phyloP scores from a whole-genome alignment of 306 rosid genomes.

The Purshia tridentata region DNA sequence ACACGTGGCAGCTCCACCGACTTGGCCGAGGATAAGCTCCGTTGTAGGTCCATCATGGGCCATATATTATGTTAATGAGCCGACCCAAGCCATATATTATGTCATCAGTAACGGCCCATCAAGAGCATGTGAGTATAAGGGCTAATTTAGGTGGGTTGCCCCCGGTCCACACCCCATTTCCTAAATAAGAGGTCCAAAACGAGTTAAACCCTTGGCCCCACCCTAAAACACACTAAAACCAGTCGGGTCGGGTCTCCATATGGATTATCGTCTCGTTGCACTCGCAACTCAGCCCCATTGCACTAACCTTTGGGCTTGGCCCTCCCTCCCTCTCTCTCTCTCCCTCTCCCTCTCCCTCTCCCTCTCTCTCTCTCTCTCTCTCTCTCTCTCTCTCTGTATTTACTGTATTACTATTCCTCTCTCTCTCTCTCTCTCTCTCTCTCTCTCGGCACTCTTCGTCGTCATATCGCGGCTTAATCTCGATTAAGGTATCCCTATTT shows the following conservation, averaged over 20 bases:
- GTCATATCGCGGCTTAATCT: not conserved
- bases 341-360: too few relatives aligned
- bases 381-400: not conserved
- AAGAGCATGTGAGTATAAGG: not conserved
- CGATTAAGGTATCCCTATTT: not conserved
- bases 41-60: too few relatives aligned
- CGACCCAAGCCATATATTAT: too few relatives aligned
- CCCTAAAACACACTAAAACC: not conserved
- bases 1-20: too few relatives aligned
- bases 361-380: not conserved
- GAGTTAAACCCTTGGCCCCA: not conserved
- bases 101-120: too few relatives aligned
- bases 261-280: not conserved
- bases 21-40: too few relatives aligned
- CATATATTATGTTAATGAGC: too few relatives aligned
- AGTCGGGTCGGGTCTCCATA: not conserved
- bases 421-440: not conserved
- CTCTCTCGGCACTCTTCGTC: not conserved
- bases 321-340: not conserved
- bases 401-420: too few relatives aligned
- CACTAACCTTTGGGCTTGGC: constrained; percentile 10
- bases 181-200: not conserved
- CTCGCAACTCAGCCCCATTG: not conserved
- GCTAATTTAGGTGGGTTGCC: not conserved
- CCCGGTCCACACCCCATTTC: not conserved